Evolutionary conservation across 1,284 basidiomycete species (phyloP), one percentile per base, ranked within the genome.

Genomic region (Sporisorium exsertum): DNA sequence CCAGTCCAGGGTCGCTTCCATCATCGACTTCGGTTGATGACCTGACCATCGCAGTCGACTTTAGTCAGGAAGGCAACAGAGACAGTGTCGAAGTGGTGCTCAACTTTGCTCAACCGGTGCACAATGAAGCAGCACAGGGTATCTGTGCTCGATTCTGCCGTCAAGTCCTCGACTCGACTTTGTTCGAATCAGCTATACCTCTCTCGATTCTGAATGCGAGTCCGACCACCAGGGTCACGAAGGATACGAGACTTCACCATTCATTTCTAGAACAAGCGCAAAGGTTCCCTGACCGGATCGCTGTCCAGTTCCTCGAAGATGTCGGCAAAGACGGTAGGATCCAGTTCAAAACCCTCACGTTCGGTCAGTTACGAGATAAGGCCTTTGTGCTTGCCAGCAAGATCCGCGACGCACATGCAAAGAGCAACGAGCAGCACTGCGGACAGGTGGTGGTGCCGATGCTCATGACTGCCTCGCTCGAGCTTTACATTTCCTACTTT

Each of bases 401-500:
- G 22, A n/a, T 58, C 3, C 56, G 46, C 22, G 13, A 18, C 8
- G 33, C 56, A 37, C 33, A 47, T 37, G 32, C 56, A n/a, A 57
- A 20, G 33, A 47, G 33, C 22, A 24, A 5, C 26, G 42, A 53
- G 51, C 35, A 26, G 35, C 45, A 24, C 22, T 6, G 24, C 16
- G 10, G 37, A 20, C 59, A 61, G 15, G 55, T 60, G 33, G 24
- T 64, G 4, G 58, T 71, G 50, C 59, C 64, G 1, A 66, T 71
- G 51, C 32, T 59, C 5, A 33, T 71, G 33, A 37, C 37, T 9
- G 45, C 58, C 12, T 53, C 58, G 20, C 47, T 66, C 24, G 64
- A 62, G 50, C 58, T 68, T 12, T 66, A 66, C 42, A n/a, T 64
- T 9, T 56, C 62, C 29, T 66, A 61, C 45, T 20, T 57, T 8